Evolutionary conservation across 2,329 filamentous ascomycete species (phyloP).

Genomic region (Pseudocercospora eumusae): DNA sequence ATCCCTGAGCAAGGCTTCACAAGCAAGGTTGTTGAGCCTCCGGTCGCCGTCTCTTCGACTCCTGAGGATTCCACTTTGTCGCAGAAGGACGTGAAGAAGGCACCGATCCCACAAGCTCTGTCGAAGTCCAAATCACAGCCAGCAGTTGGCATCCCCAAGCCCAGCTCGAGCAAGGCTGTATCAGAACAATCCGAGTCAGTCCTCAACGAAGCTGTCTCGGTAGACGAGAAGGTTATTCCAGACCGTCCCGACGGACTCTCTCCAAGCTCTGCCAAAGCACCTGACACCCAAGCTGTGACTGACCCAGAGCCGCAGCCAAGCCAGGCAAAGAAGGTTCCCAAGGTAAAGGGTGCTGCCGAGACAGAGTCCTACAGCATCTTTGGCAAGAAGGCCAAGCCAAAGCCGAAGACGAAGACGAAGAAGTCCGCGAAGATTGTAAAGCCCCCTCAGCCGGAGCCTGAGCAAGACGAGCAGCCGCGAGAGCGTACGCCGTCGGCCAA

Average conservation of each 20-base stretch:
- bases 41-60: background rate
- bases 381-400: slow-evolving; percentile 29
- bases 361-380: slow-evolving; percentile 41
- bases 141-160: slow-evolving; percentile 10
- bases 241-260: background rate
- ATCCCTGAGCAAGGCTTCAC: background rate
- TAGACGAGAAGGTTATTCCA: background rate
- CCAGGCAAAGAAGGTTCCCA: slow-evolving; percentile 26
- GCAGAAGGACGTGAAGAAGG: slow-evolving; percentile 22
- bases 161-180: background rate
- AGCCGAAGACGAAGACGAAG: slow-evolving; percentile 28
- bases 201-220: background rate
- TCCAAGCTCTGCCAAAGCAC: slow-evolving; percentile 30
- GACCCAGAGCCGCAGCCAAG: slow-evolving; percentile 3
- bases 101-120: slow-evolving; percentile 15
- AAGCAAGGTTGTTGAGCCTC: background rate
- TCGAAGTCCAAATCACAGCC: slow-evolving; percentile 18
- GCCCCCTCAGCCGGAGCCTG: background rate
- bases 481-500: background rate
- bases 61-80: background rate
- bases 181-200: background rate
- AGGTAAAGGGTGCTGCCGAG: slow-evolving; percentile 40
- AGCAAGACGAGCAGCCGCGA: no score
- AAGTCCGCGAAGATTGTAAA: slow-evolving; percentile 15
- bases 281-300: slow-evolving; percentile 28